Percentiles rank a stretch among this genome's conserved stretches.
Conservation (phyloP, 768 basidiomycete genomes). For the Kwoniella sp. region DNA sequence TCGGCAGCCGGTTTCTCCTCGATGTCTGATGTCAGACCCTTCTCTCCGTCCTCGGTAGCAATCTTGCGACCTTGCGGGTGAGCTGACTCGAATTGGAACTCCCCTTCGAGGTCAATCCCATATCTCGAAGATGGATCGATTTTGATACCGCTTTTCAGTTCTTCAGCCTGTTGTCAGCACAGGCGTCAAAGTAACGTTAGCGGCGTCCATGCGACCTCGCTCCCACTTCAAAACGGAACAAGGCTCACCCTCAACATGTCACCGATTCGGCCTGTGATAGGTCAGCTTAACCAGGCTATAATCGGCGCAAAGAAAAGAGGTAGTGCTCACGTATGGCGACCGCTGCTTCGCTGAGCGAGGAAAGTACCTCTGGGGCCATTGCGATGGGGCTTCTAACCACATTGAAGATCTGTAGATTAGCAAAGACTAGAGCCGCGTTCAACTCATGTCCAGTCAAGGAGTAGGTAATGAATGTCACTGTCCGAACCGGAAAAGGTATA, state of each 20-base stretch:
- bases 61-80: slow-evolving; percentile 7
- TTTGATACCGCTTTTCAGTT: slow-evolving; percentile 51
- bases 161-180: slow-evolving; percentile 5
- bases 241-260: not conserved
- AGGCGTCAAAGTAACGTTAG: not conserved
- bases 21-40: not conserved
- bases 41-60: not conserved
- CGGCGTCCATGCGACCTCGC: too few relatives aligned
- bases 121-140: slow-evolving; percentile 57
- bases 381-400: slow-evolving; percentile 44
- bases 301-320: not conserved
- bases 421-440: slow-evolving; percentile 63
- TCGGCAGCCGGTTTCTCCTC: slow-evolving; percentile 17
- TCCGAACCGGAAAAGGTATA: too few relatives aligned
- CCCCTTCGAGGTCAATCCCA: slow-evolving; percentile 59
- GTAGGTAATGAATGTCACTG: slow-evolving; percentile 65
- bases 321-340: not conserved
- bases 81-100: slow-evolving; percentile 46
- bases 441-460: slow-evolving; percentile 63
- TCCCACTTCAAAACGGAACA: too few relatives aligned
- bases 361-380: not conserved
- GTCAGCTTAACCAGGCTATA: not conserved
- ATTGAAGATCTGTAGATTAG: slow-evolving; percentile 65
- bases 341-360: not conserved
- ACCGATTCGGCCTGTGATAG: not conserved